Evolutionary conservation across 2,329 filamentous ascomycete species (phyloP).

Genomic region (Leptographium flavum): DNA sequence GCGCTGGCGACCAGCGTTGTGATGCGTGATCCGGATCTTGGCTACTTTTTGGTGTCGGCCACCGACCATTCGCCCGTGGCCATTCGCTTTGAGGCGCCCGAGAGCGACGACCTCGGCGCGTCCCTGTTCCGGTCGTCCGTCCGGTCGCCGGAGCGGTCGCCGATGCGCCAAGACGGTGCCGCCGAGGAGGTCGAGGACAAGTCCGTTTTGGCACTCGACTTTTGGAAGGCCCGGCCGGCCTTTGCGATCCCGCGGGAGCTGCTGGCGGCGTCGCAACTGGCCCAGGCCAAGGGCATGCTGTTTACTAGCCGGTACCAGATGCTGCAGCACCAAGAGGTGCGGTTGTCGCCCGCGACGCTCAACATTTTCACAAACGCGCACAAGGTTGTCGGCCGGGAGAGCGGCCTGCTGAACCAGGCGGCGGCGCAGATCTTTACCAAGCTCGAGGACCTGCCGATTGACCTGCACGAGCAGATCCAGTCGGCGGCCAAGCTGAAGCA

Average conservation of each 20-base stretch:
- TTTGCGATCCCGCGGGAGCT: constrained; percentile 12
- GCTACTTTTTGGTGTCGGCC: constrained; percentile 47
- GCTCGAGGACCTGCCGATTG: constrained; percentile 52
- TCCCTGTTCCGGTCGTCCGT: constrained; percentile 15
- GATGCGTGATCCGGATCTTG: constrained; percentile 46
- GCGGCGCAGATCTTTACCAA: constrained; percentile 60
- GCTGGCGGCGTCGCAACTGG: constrained; percentile 19
- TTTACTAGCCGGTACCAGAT: constrained; percentile 45
- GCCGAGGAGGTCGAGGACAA: constrained; percentile 21
- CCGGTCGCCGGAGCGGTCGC: constrained; percentile 24
- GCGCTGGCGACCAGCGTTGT: constrained; percentile 38
- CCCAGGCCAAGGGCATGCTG: constrained; percentile 29
- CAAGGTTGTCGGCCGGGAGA: constrained; percentile 55
- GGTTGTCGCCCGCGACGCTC: constrained; percentile 55
- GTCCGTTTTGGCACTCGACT: constrained; percentile 30
- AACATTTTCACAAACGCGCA: constrained; percentile 61
- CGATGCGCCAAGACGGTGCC: constrained; percentile 15
- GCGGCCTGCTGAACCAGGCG: constrained; percentile 50
- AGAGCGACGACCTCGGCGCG: constrained; percentile 26
- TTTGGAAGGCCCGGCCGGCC: constrained; percentile 32
- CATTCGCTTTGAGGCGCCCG: constrained; percentile 45
- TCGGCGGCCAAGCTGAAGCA: constrained; percentile 51
- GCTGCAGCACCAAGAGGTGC: constrained; percentile 51
- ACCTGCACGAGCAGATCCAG: constrained; percentile 52
- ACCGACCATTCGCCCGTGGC: constrained; percentile 43